Evolutionary conservation across 2,329 filamentous ascomycete genomes (phyloP).

Genomic region (Karstenula rhodostoma): DNA sequence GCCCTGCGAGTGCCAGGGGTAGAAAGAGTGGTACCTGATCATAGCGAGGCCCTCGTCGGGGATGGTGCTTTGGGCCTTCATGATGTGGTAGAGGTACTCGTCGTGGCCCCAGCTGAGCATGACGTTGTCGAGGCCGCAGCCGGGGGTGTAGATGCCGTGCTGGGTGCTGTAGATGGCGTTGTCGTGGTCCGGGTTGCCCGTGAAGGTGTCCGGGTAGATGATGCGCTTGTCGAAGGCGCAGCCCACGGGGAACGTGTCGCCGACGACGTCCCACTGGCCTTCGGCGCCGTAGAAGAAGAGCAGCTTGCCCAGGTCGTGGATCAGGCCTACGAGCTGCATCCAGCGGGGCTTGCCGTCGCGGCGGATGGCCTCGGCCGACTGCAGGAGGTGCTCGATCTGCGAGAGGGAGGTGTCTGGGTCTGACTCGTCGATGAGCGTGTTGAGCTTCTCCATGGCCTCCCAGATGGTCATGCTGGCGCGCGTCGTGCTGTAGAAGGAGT

Average conservation of each 20-base stretch:
- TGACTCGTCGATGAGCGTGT: constrained; percentile 88
- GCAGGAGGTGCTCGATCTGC: constrained; percentile 89
- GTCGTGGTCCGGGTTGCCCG: constrained; percentile 74
- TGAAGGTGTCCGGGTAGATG: constrained; percentile 82
- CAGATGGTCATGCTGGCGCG: constrained; percentile 84
- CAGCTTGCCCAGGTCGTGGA: constrained; percentile 83
- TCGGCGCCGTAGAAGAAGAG: constrained; percentile 82
- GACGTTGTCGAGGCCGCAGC: constrained; percentile 84
- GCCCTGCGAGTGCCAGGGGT: constrained; percentile 85
- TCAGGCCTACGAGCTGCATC: constrained; percentile 81
- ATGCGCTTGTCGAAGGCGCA: constrained; percentile 78
- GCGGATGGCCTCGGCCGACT: constrained; percentile 88
- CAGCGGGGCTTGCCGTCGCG: constrained; percentile 82
- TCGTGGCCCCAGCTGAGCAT: constrained; percentile 93
- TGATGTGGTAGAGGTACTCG: constrained; percentile 86
- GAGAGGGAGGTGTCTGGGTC: constrained; percentile 88
- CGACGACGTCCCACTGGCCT: constrained; percentile 93
- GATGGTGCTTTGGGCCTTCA: constrained; percentile 81
- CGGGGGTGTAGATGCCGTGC: constrained; percentile 79
- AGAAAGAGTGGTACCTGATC: constrained; percentile 94
- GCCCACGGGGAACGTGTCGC: constrained; percentile 83
- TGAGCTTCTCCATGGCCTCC: constrained; percentile 92
- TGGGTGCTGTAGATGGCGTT: constrained; percentile 78
- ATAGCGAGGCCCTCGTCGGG: constrained; percentile 86
- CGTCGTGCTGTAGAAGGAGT: constrained; percentile 71